Conservation (phyloP, 2,329 filamentous ascomycete species). For the Epichloe coenophiala region DNA sequence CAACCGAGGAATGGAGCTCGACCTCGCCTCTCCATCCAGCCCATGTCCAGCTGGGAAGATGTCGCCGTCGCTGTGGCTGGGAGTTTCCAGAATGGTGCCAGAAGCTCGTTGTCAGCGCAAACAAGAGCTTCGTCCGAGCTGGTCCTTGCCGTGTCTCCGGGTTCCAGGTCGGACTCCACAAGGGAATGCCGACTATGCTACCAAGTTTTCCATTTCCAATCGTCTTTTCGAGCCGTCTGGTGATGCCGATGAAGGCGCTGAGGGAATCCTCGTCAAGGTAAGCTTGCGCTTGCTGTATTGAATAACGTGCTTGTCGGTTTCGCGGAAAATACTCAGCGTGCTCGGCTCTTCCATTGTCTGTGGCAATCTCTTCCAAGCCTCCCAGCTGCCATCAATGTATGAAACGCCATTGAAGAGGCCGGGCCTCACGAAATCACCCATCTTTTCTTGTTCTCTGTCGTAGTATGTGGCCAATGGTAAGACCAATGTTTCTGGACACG, state of each 20-base stretch:
- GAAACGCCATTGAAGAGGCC: constrained; percentile 22
- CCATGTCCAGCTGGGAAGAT: constrained; percentile 25
- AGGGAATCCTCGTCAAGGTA: constrained; percentile 20
- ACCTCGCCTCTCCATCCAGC: constrained; percentile 22
- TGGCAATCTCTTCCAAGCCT: constrained; percentile 20
- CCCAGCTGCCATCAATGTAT: constrained; percentile 22
- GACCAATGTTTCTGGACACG: constrained; percentile 21
- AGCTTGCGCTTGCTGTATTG: constrained; percentile 18
- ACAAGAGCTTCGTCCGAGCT: constrained; percentile 19
- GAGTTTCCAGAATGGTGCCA: constrained; percentile 20
- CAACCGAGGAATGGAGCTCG: constrained; percentile 20
- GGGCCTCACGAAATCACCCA: constrained; percentile 22
- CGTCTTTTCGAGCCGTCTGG: constrained; percentile 17
- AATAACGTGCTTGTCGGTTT: constrained; percentile 20
- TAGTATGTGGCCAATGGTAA: constrained; percentile 20
- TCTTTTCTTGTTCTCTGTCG: constrained; percentile 18
- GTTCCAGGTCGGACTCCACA: constrained; percentile 14
- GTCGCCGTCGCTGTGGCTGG: constrained; percentile 14
- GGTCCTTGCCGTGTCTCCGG: constrained; percentile 8
- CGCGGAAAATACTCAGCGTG: constrained; percentile 22
- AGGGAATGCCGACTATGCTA: constrained; percentile 18
- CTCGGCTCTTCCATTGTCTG: constrained; percentile 16
- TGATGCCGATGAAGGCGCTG: constrained; percentile 18
- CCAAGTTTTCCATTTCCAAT: constrained; percentile 17
- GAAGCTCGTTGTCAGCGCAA: constrained; percentile 21